phyloP scores from a whole-genome alignment of 805 yeast species.

The Candida fluviatilis region DNA sequence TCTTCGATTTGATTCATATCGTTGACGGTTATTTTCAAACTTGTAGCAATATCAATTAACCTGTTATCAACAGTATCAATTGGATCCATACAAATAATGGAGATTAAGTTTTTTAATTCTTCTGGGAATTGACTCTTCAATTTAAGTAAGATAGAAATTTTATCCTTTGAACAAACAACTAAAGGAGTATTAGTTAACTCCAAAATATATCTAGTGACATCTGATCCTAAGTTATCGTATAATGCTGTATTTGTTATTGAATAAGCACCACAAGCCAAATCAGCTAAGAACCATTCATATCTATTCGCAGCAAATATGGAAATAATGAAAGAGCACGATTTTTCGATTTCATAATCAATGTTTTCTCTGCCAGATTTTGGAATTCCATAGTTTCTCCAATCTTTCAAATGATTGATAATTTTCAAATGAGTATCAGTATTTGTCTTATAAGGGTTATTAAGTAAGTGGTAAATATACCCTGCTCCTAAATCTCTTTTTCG shows the following conservation, averaged over 20 bases:
- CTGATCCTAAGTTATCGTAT: conserved; percentile 37
- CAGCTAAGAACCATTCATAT: conserved; percentile 35
- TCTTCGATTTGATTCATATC: conserved; percentile 30
- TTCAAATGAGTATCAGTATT: conserved; percentile 13
- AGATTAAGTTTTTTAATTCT: conserved; percentile 38
- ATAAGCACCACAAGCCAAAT: conserved; percentile 27
- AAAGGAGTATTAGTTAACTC: conserved; percentile 36
- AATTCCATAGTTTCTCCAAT: conserved; percentile 13
- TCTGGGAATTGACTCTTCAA: conserved; percentile 34
- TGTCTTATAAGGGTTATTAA: conserved; percentile 19
- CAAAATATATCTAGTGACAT: conserved; percentile 30
- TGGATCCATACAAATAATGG: conserved; percentile 53
- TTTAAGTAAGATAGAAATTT: conserved; percentile 44
- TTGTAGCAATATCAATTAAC: conserved; percentile 20
- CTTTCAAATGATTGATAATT: conserved; percentile 14
- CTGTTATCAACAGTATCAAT: conserved; percentile 14
- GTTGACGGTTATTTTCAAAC: conserved; percentile 20
- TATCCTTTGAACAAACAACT: conserved; percentile 49
- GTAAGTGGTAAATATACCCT: conserved; percentile 29
- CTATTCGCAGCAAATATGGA: conserved; percentile 32
- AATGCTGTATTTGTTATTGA: conserved; percentile 35
- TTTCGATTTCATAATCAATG: conserved; percentile 10
- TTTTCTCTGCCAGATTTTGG: conserved; percentile 3
- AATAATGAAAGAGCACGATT: conserved; percentile 24
- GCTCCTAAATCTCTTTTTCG: conserved; percentile 34